These are phyloP conservation scores for Cinnamomum micranthum DNA, from an alignment of 164 flowering plant species.

Conservation along the genomic window DNA sequence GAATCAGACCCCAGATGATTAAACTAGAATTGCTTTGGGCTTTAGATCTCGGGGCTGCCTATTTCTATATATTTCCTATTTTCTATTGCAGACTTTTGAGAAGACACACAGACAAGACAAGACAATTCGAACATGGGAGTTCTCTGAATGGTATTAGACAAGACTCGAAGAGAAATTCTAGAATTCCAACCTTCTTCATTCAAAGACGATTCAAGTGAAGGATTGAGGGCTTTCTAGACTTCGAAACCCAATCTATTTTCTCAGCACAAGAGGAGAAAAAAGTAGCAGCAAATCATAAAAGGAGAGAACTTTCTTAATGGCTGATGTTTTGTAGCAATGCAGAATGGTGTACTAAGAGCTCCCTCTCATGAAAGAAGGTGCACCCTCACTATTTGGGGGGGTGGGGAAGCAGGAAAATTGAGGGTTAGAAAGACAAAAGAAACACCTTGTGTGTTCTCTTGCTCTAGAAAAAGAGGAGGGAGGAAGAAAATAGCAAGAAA, in stretches of 20 bases:
- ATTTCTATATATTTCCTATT: not conserved
- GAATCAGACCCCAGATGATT: not conserved
- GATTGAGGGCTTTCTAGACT: conserved; percentile 3
- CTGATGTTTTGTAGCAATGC: not conserved
- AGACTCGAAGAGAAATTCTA: no score
- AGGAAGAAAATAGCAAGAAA: conserved; percentile 14
- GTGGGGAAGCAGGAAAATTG: conserved; percentile 8
- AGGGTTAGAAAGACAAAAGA: conserved; percentile 7
- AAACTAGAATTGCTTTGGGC: not conserved
- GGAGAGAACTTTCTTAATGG: not conserved
- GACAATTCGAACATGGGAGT: not conserved
- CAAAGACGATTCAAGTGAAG: conserved; percentile 9
- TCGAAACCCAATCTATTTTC: conserved; percentile 9
- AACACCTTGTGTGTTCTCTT: conserved; percentile 4
- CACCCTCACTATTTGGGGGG: conserved; percentile 1
- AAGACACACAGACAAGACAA: no score
- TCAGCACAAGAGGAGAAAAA: conserved; percentile 1
- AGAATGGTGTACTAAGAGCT: not conserved
- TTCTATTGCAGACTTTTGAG: no score
- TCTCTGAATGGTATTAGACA: not conserved
- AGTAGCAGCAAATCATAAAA: not conserved
- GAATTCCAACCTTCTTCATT: conserved; percentile 8
- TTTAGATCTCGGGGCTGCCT: not conserved
- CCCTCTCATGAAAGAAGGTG: not conserved
- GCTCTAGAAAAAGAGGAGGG: conserved; percentile 4